Conservation (phyloP, 768 basidiomycete genomes). For the Psilocybe sp. region DNA sequence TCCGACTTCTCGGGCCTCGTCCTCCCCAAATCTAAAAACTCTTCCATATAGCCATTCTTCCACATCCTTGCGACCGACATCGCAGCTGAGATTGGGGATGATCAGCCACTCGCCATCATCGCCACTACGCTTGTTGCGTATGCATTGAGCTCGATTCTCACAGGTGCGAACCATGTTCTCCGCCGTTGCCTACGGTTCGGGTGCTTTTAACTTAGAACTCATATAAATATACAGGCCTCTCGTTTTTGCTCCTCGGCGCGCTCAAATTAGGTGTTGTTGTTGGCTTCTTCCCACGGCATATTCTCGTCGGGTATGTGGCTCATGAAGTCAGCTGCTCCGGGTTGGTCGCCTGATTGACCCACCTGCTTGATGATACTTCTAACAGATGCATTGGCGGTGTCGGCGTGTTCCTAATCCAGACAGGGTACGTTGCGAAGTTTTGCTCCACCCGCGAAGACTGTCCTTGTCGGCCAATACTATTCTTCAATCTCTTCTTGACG, state of each 20-base stretch:
- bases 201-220: slow-evolving; percentile 1
- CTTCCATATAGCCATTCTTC: slow-evolving; percentile 77
- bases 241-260: slow-evolving; percentile 84
- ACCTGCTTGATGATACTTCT: slow-evolving; percentile 1
- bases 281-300: slow-evolving; percentile 95
- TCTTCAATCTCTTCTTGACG: neutral
- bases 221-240: slow-evolving; percentile 44
- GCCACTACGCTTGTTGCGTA: slow-evolving; percentile 91
- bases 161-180: slow-evolving; percentile 46
- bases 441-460: neutral
- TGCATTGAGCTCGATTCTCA: slow-evolving; percentile 82
- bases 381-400: slow-evolving; percentile 91
- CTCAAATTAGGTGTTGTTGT: slow-evolving; percentile 82
- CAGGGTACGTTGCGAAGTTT: slow-evolving; percentile 54
- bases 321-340: slow-evolving; percentile 2
- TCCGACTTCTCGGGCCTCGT: neutral
- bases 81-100: slow-evolving; percentile 66
- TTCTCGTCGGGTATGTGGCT: slow-evolving; percentile 81
- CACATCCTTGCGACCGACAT: slow-evolving; percentile 87
- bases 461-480: neutral
- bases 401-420: slow-evolving; percentile 87
- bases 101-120: slow-evolving; percentile 67
- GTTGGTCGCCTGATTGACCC: neutral
- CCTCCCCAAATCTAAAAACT: neutral
- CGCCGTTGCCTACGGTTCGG: neutral